A percentile compares a stretch with the other conserved stretches of the same genome.
These are phyloP conservation scores for Candida ipomoeae DNA, from an alignment of 805 yeast species.

Conservation along the genomic window DNA sequence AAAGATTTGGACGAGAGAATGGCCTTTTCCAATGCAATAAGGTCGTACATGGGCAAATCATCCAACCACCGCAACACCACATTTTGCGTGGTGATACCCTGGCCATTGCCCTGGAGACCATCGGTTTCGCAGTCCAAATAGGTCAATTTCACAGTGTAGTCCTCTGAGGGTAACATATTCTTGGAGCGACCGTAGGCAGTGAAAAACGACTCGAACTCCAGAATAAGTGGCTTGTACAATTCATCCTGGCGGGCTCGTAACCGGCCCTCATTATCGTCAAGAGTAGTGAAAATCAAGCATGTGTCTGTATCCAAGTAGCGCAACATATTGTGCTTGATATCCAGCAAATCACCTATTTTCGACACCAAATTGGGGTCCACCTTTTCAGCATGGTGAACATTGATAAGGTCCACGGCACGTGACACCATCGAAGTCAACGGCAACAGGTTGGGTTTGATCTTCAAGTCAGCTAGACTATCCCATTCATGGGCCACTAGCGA, in stretches of 20 bases:
- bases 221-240: slow-evolving; percentile 69
- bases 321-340: slow-evolving; percentile 57
- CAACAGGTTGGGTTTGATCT: slow-evolving; percentile 69
- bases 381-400: slow-evolving; percentile 31
- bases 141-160: slow-evolving; percentile 39
- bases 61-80: slow-evolving; percentile 65
- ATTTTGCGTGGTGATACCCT: slow-evolving; percentile 51
- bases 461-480: slow-evolving; percentile 63
- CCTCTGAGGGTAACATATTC: slow-evolving; percentile 21
- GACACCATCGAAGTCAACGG: slow-evolving; percentile 88
- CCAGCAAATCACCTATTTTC: slow-evolving; percentile 59
- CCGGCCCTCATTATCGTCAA: slow-evolving; percentile 74
- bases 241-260: slow-evolving; percentile 78
- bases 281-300: slow-evolving; percentile 78
- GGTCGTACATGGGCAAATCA: slow-evolving; percentile 63
- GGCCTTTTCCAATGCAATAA: slow-evolving; percentile 89
- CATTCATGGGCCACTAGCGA: slow-evolving; percentile 82
- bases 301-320: slow-evolving; percentile 94
- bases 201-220: slow-evolving; percentile 58
- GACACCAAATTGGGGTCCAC: slow-evolving; percentile 43
- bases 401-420: slow-evolving; percentile 71
- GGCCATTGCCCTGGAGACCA: slow-evolving; percentile 79
- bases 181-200: slow-evolving; percentile 34
- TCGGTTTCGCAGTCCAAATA: slow-evolving; percentile 75
- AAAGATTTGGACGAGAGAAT: slow-evolving; percentile 82